These are phyloP conservation scores for Euphrasia confusa DNA, from an alignment of 257 asterid species.

Conservation along the genomic window DNA sequence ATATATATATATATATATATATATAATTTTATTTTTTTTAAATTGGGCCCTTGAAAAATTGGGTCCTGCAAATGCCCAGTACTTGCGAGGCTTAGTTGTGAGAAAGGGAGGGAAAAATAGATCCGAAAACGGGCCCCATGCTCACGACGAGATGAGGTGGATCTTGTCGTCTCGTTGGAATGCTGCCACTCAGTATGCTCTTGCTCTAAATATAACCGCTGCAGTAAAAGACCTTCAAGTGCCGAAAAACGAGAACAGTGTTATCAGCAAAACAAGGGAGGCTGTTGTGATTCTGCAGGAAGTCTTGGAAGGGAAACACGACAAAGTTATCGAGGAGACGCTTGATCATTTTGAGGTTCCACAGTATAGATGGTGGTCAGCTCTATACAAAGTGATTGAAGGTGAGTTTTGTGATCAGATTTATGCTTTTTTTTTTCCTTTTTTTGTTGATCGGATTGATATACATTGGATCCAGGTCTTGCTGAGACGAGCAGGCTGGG, in stretches of 20 bases:
- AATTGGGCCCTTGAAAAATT: no score
- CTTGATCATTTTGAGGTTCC: conserved; percentile 50
- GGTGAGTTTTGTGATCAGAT: conserved; percentile 30
- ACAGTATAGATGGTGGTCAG: conserved; percentile 58
- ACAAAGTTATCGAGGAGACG: conserved; percentile 45
- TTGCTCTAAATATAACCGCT: conserved; percentile 41
- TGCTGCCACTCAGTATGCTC: conserved; percentile 38
- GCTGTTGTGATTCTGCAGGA: conserved; percentile 53
- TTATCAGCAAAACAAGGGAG: conserved; percentile 46
- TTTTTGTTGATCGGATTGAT: conserved; percentile 19
- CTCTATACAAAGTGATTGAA: conserved; percentile 57
- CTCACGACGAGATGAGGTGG: conserved; percentile 39
- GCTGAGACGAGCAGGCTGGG: conserved; percentile 55
- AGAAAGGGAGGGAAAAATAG: conserved; percentile 30
- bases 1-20: no score
- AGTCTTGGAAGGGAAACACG: conserved; percentile 55
- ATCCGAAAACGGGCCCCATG: conserved; percentile 13
- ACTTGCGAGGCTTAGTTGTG: conserved; percentile 53
- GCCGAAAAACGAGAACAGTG: conserved; percentile 28
- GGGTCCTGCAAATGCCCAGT: no score
- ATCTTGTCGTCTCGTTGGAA: conserved; percentile 47
- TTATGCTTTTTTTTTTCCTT: not conserved
- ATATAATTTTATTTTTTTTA: no score
- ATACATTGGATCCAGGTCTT: conserved; percentile 39
- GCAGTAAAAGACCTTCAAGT: conserved; percentile 41